These are phyloP conservation scores for Phalaenopsis equestris DNA, from an alignment of 106 monocot genomes.

Conservation along the genomic window DNA sequence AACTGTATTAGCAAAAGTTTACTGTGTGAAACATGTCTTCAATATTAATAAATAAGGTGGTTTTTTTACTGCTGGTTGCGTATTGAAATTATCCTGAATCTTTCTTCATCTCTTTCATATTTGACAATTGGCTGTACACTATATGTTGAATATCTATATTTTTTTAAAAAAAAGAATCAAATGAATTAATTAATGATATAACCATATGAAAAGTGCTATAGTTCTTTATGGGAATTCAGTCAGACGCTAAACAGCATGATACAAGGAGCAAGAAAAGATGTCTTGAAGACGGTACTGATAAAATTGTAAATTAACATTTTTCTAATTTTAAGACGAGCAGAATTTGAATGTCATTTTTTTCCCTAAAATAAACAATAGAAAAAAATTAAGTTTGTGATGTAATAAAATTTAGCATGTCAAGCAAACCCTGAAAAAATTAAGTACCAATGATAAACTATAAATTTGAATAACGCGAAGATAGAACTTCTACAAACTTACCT, in stretches of 20 bases:
- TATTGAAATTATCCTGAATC: no score
- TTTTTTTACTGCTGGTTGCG: no score
- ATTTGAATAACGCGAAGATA: neutral
- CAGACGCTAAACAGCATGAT: neutral
- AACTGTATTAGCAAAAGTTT: no score
- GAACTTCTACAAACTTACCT: slow-evolving; percentile 19
- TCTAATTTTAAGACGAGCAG: neutral
- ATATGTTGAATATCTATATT: no score
- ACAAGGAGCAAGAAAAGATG: neutral
- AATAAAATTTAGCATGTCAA: neutral
- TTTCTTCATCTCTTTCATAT: no score
- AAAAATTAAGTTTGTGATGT: neutral
- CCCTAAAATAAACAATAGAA: neutral
- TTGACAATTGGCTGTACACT: no score
- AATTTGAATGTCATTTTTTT: neutral
- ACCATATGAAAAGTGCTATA: no score
- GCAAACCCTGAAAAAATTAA: neutral
- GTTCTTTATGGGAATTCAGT: no score
- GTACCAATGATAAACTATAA: neutral
- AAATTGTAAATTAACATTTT: neutral
- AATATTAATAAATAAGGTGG: no score
- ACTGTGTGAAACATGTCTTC: no score
- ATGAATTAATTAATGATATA: no score
- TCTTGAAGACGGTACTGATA: neutral
- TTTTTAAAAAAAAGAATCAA: no score